Evolutionary conservation across 768 basidiomycete genomes (phyloP).

Genomic region (Boletus vermiculosoides): DNA sequence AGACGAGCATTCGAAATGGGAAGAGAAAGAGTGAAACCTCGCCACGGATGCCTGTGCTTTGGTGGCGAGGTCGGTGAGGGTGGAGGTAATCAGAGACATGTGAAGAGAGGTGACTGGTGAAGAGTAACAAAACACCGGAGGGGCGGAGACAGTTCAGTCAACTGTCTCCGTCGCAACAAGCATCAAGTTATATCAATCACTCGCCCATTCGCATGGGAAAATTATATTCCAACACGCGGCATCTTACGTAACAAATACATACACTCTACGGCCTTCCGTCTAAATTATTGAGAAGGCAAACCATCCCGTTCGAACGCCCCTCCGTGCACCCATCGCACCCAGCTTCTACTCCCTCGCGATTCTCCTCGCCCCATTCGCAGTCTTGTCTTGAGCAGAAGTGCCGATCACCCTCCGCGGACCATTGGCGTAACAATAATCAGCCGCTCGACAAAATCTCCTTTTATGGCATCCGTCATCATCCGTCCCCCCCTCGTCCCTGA

Average conservation of each 20-base stretch:
- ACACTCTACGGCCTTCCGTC: constrained; percentile 10
- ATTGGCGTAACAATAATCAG: constrained; percentile 8
- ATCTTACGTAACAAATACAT: constrained; percentile 18
- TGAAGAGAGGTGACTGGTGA: constrained; percentile 19
- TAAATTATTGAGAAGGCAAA: constrained; percentile 2
- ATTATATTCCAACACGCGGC: constrained; percentile 5
- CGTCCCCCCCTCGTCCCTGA: constrained; percentile 23
- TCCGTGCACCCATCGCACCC: not conserved
- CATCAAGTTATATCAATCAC: constrained; percentile 28
- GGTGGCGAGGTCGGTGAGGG: constrained; percentile 28
- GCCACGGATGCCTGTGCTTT: constrained; percentile 24
- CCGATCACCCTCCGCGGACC: constrained; percentile 21
- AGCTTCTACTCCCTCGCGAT: constrained; percentile 9
- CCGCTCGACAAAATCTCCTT: constrained; percentile 10
- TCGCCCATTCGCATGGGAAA: constrained; percentile 27
- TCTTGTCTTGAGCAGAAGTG: not conserved
- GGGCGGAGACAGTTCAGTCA: not conserved
- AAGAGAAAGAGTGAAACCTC: constrained; percentile 4
- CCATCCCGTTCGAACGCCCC: not conserved
- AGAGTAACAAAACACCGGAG: constrained; percentile 6
- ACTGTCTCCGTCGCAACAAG: constrained; percentile 27
- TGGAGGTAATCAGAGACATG: constrained; percentile 31
- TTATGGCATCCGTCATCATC: constrained; percentile 13
- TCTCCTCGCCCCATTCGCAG: not conserved
- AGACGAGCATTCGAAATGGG: constrained; percentile 14